Evolutionary conservation across 2,329 filamentous ascomycete genomes (phyloP).

Genomic region (Fonsecaea nubica): DNA sequence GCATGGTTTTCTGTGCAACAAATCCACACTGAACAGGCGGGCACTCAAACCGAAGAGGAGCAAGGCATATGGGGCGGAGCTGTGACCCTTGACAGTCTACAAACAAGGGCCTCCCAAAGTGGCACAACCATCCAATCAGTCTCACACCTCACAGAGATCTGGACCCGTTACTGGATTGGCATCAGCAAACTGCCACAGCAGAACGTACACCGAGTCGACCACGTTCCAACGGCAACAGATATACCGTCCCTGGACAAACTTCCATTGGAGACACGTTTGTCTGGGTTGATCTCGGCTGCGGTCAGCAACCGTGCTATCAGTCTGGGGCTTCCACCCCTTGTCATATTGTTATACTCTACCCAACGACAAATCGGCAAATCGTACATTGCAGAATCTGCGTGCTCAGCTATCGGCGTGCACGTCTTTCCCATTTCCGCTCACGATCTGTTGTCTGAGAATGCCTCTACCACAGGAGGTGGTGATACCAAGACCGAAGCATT

Average conservation of each 20-base stretch:
- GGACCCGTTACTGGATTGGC: constrained; percentile 90
- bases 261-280: constrained; percentile 71
- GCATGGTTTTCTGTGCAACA: constrained; percentile 84
- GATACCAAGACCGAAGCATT: constrained; percentile 95
- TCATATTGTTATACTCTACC: constrained; percentile 86
- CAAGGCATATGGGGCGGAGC: constrained; percentile 81
- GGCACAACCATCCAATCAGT: constrained; percentile 84
- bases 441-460: constrained; percentile 88
- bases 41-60: constrained; percentile 61
- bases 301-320: constrained; percentile 87
- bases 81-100: constrained; percentile 82
- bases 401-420: constrained; percentile 87
- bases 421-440: constrained; percentile 88
- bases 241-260: constrained; percentile 58
- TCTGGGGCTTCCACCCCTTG: constrained; percentile 83
- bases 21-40: constrained; percentile 30
- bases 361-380: constrained; percentile 93
- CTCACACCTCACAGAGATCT: constrained; percentile 75
- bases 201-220: constrained; percentile 43
- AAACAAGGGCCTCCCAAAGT: constrained; percentile 88
- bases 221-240: constrained; percentile 42
- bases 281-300: constrained; percentile 85
- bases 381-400: constrained; percentile 76
- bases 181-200: constrained; percentile 68
- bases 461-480: constrained; percentile 73